phyloP scores from a whole-genome alignment of 1,284 basidiomycete genomes.

The Trametes sp. region DNA sequence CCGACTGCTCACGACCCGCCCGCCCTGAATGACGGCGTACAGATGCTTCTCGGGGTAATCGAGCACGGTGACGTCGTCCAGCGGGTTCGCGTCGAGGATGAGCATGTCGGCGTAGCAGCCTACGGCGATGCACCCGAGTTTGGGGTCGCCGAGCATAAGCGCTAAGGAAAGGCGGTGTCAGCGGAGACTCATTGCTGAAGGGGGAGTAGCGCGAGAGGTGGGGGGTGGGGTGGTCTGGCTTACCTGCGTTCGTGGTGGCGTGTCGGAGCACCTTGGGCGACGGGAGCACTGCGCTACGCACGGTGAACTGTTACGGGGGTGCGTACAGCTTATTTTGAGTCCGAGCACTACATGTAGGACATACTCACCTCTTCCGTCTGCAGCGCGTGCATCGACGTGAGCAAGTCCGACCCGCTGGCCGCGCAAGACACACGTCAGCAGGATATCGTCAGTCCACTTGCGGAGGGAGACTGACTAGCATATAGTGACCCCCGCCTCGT shows the following conservation, averaged over 20 bases:
- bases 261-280: slow-evolving; percentile 49
- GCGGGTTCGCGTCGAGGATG: slow-evolving; percentile 51
- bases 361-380: slow-evolving; percentile 48
- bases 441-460: background rate
- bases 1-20: slow-evolving; percentile 44
- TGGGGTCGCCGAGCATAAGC: slow-evolving; percentile 47
- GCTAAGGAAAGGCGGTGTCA: slow-evolving; percentile 30
- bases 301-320: slow-evolving; percentile 42
- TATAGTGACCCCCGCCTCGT: slow-evolving; percentile 46
- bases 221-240: slow-evolving; percentile 12
- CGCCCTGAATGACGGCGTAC: slow-evolving; percentile 47
- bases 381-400: slow-evolving; percentile 49
- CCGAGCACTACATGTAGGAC: background rate
- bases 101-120: slow-evolving; percentile 51
- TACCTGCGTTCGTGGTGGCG: slow-evolving; percentile 53
- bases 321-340: no score
- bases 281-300: slow-evolving; percentile 48
- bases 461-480: slow-evolving; percentile 42
- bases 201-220: slow-evolving; percentile 18
- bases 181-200: no score
- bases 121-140: slow-evolving; percentile 35
- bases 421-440: background rate
- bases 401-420: slow-evolving; percentile 49
- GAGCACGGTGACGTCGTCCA: slow-evolving; percentile 53
- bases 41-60: slow-evolving; percentile 50